phyloP scores from a whole-genome alignment of 2,329 filamentous ascomycete species.

The Fusarium guadeloupense region DNA sequence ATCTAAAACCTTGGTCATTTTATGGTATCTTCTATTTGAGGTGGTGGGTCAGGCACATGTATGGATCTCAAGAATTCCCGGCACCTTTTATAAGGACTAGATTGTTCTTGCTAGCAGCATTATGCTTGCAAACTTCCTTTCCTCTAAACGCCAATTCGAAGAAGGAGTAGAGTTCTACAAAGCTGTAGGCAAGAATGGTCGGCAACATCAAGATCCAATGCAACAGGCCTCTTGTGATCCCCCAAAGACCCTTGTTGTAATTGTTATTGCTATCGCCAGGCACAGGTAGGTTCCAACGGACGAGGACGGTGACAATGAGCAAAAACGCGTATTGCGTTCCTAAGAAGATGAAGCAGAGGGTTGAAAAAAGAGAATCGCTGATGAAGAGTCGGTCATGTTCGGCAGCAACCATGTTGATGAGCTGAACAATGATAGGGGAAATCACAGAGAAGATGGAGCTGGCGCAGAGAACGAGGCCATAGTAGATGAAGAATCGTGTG shows the following conservation, averaged over 20 bases:
- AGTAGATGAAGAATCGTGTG: slow-evolving; percentile 25
- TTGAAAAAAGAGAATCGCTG: slow-evolving; percentile 7
- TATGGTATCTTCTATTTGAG: background rate
- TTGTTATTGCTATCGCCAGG: background rate
- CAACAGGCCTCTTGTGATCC: slow-evolving; percentile 10
- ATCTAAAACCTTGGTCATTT: slow-evolving; percentile 3
- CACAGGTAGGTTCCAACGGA: slow-evolving; percentile 16
- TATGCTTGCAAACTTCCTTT: slow-evolving; percentile 25
- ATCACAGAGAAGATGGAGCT: slow-evolving; percentile 23
- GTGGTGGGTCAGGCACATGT: background rate
- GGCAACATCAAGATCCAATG: slow-evolving; percentile 31
- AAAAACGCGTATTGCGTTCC: slow-evolving; percentile 21
- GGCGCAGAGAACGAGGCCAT: slow-evolving; percentile 25
- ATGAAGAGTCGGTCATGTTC: slow-evolving; percentile 17
- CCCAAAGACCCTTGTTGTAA: slow-evolving; percentile 10
- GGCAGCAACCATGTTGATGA: slow-evolving; percentile 7
- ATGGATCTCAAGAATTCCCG: background rate
- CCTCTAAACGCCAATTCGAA: slow-evolving; percentile 27
- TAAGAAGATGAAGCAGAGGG: slow-evolving; percentile 18
- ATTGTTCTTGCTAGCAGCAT: slow-evolving; percentile 25
- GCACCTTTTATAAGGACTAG: background rate
- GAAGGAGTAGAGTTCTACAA: slow-evolving; percentile 31
- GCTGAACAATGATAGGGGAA: slow-evolving; percentile 21
- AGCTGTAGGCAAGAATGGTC: slow-evolving; percentile 27
- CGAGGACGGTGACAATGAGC: slow-evolving; percentile 10